Percentiles rank a stretch among this genome's conserved stretches.
Evolutionary conservation across 345 rosid species (phyloP).

Genomic region (Anastatica hierochuntica): DNA sequence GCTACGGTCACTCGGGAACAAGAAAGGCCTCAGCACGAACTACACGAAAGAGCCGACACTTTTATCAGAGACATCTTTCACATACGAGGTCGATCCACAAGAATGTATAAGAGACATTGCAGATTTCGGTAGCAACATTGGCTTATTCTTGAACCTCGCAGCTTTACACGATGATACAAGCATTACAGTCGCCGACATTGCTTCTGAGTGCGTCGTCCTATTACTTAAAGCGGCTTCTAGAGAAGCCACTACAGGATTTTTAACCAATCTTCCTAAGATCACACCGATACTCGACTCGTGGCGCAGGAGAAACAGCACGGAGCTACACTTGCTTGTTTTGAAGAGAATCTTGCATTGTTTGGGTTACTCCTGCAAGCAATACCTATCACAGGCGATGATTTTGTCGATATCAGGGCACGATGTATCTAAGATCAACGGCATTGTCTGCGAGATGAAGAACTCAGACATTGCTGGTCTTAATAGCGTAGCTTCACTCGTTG

Average conservation of each 20-base stretch:
- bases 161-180: constrained; percentile 35
- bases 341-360: constrained; percentile 68
- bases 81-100: constrained; percentile 38
- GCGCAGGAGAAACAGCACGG: constrained; percentile 33
- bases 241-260: constrained; percentile 78
- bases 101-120: constrained; percentile 61
- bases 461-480: constrained; percentile 43
- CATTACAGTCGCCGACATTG: constrained; percentile 39
- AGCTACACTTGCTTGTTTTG: constrained; percentile 27
- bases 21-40: constrained; percentile 31
- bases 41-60: constrained; percentile 53
- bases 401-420: constrained; percentile 57
- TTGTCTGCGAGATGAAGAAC: constrained; percentile 53
- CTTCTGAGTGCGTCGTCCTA: constrained; percentile 77
- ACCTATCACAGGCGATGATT: constrained; percentile 75
- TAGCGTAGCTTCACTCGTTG: constrained; percentile 45
- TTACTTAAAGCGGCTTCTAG: constrained; percentile 80
- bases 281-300: constrained; percentile 52
- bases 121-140: constrained; percentile 67
- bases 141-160: constrained; percentile 54
- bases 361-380: constrained; percentile 76
- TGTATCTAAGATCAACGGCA: constrained; percentile 48
- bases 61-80: constrained; percentile 43
- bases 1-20: constrained; percentile 46
- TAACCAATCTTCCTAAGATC: constrained; percentile 74